A percentile compares a stretch with the other conserved stretches of the same genome.
These are phyloP conservation scores for Carpinus viminea DNA, from an alignment of 306 rosid species.

Conservation along the genomic window DNA sequence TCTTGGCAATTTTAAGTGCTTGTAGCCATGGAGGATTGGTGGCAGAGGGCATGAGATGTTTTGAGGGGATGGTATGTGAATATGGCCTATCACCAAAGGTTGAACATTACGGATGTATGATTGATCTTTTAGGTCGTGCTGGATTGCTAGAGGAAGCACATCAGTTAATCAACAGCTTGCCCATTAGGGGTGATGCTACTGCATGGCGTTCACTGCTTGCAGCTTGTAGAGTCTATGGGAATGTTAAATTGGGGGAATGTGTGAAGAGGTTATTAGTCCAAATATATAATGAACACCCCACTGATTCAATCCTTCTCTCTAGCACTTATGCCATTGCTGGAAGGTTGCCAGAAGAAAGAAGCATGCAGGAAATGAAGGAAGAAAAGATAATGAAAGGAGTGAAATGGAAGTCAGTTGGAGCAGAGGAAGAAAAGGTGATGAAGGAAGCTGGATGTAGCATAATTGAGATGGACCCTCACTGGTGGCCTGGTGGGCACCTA, in stretches of 20 bases:
- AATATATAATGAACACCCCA: slow-evolving; percentile 55
- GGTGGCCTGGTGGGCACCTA: slow-evolving; percentile 17
- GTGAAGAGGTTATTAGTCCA: slow-evolving; percentile 46
- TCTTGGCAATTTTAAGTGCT: slow-evolving; percentile 60
- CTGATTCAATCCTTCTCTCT: slow-evolving; percentile 65
- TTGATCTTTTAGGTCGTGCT: slow-evolving; percentile 76
- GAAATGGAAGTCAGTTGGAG: slow-evolving; percentile 18
- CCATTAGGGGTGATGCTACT: slow-evolving; percentile 52
- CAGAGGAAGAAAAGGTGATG: slow-evolving; percentile 24
- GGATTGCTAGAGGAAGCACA: slow-evolving; percentile 74
- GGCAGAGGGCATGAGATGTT: slow-evolving; percentile 51
- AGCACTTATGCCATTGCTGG: slow-evolving; percentile 67
- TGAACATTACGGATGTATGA: slow-evolving; percentile 71
- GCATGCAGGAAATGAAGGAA: slow-evolving; percentile 40
- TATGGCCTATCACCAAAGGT: slow-evolving; percentile 50
- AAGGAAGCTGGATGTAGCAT: slow-evolving; percentile 67
- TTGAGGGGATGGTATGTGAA: slow-evolving; percentile 55
- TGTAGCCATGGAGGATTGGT: slow-evolving; percentile 79
- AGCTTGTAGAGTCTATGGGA: slow-evolving; percentile 66
- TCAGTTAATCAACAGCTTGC: slow-evolving; percentile 56
- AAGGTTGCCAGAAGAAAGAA: slow-evolving; percentile 50
- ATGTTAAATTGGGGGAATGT: slow-evolving; percentile 49
- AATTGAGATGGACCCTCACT: slow-evolving; percentile 45
- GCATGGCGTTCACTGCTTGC: slow-evolving; percentile 77
- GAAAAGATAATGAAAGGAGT: slow-evolving; percentile 19